Conservation (phyloP, 2,329 filamentous ascomycete species). For the Paraconiothyrium sp. region DNA sequence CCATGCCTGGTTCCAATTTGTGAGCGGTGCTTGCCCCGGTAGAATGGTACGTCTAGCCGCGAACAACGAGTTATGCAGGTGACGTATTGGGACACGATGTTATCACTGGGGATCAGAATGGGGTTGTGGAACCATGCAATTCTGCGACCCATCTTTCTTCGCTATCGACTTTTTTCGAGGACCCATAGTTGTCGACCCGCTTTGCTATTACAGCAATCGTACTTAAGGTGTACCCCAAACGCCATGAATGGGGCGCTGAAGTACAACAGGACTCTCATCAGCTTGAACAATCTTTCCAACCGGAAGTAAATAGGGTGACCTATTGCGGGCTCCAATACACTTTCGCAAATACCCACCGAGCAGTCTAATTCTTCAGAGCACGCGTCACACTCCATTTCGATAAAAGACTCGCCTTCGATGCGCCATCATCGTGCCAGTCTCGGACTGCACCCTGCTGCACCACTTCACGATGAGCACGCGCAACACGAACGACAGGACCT, state of each 20-base stretch:
- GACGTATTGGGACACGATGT: background rate
- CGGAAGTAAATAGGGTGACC: background rate
- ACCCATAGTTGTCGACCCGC: constrained; percentile 5
- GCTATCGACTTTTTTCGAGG: constrained; percentile 3
- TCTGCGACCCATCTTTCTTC: constrained; percentile 10
- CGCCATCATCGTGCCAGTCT: constrained; percentile 19
- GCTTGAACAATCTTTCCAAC: background rate
- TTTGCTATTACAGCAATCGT: background rate
- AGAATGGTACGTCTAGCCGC: background rate
- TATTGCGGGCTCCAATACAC: constrained; percentile 1
- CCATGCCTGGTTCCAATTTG: background rate
- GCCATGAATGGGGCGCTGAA: constrained; percentile 2
- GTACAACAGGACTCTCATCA: background rate
- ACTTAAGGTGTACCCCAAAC: constrained; percentile 6
- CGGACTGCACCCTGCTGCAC: constrained; percentile 53
- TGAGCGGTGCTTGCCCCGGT: background rate
- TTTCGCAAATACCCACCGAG: constrained; percentile 5
- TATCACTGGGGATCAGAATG: background rate
- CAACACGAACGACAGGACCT: constrained; percentile 45
- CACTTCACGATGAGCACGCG: constrained; percentile 55
- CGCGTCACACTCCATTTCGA: constrained; percentile 1
- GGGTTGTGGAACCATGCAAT: constrained; percentile 1
- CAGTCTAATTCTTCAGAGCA: background rate
- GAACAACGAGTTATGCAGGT: background rate
- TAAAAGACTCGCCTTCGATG: constrained; percentile 1